Evolutionary conservation across 2,329 filamentous ascomycete genomes (phyloP), one percentile per base, ranked within the genome.

Genomic region (Elsinoe fawcettii): DNA sequence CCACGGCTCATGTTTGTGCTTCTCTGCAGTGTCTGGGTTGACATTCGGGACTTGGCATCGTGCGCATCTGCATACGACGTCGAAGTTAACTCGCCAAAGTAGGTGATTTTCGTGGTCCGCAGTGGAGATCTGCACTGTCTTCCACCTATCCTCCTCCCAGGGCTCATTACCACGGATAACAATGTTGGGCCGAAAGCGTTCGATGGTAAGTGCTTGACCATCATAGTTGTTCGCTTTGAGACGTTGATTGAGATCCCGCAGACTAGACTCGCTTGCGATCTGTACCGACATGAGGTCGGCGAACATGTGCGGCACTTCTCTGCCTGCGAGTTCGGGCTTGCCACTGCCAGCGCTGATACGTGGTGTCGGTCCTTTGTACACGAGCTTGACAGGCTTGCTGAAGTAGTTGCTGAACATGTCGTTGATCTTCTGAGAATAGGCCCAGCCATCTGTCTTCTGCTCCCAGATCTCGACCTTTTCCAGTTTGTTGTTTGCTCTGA

Each of bases 91-190:
- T 47, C 66, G 66, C 60, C 69, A 71, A 8, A 71, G 51, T 3
- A 66, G 63, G 55, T 70, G 66, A 30, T 68, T 65, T 2, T 59
- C 58, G 16, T 66, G 66, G 0, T 71, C 62, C 4, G 57, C 60
- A 8, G 67, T 70, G 14, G 66, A 68, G 51, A 82, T 75, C 8
- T 77, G 72, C 0, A 85, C 70, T 2, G 75, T 74, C 69, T 84
- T 85, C 83, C 83, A 86, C 14, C 74, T 73, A 66, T 86, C 83
- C 65, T 86, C 83, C 36, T 75, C 74, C 83, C 83, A 86, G 0
- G 83, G 76, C 55, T 72, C 70, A 37, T 72, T 70, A 1, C 82
- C 82, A 12, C 72, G 70, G 43, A 86, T 75, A 20, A 86, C 74
- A 57, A 86, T 81, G 66, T 86, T 86, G 1, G 83, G 81, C 16